Evolutionary conservation across 768 basidiomycete species (phyloP), one percentile per base, ranked within the genome.

Genomic region (Xanthoconium purpureum): DNA sequence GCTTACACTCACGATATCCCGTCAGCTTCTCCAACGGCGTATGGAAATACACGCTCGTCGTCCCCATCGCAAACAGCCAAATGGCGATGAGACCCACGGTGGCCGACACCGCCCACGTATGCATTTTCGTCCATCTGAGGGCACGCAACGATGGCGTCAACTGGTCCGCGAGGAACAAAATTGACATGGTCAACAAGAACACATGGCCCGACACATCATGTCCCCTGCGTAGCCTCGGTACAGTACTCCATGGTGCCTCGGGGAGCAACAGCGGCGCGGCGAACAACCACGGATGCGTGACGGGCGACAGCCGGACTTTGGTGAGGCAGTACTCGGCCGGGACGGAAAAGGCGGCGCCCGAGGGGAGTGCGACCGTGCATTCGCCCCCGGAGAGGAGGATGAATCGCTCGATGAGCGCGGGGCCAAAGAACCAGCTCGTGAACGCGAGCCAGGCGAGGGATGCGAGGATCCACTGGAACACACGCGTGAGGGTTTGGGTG

Each of bases 191-290:
- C 60, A 98, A 80, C 58, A 98, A 80, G 75, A 97, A 98, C 32
- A 94, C 78, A 67, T 98, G 96, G 8, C 96, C 96, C 0, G 93
- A 95, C 14, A 98, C 84, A 64, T 98, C 96, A 68, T 97, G 94
- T 0, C 96, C 96, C 40, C 78, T 81, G 51, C 84, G 79, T 59
- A 96, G 74, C 30, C 88, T 75, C 10, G 94, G 91, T 0, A 73
- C 74, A 1, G 67, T 71, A 30, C 66, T 69, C 81, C 80, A 87
- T 14, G 73, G 77, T 2, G 46, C 47, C 5, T 73, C 69, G 2
- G 78, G 76, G 32, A 75, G 63, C 6, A 70, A 47, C 50, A 80
- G 62, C 18, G 70, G 60, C 6, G 74, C 62, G 12, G 77, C 65
- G 73, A 92, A 91, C 42, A 91, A 74, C 14, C 71, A 59, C 1